phyloP scores from a whole-genome alignment of 176 grass and related monocot species.

The Paspalum notatum region DNA sequence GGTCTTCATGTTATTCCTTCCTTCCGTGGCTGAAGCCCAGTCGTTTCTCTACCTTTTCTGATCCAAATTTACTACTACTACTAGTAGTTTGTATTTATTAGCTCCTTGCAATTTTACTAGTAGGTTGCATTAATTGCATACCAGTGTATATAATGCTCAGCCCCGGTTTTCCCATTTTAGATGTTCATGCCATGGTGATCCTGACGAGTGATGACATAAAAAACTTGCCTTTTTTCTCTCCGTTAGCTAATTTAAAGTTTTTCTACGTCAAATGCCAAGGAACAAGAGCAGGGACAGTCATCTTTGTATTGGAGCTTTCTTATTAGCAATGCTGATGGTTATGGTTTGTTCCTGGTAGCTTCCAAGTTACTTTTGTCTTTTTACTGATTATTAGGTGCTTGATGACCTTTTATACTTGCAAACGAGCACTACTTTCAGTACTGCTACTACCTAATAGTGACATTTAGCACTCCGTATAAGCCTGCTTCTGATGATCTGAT shows the following conservation, averaged over 20 bases:
- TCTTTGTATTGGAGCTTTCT: not conserved
- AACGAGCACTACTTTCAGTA: constrained; percentile 3
- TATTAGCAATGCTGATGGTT: not conserved
- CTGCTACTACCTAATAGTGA: constrained; percentile 10
- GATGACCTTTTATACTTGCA: constrained; percentile 1
- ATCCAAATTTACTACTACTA: constrained; percentile 36
- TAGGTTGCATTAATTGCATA: constrained; percentile 27
- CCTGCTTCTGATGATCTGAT: constrained; percentile 12
- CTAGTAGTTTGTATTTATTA: constrained; percentile 40
- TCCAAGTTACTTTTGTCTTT: constrained; percentile 4
- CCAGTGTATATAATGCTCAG: not conserved
- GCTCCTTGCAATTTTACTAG: constrained; percentile 14
- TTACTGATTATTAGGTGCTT: constrained; percentile 23
- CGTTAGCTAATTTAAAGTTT: not conserved
- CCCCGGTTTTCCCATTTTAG: not conserved
- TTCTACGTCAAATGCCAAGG: not conserved
- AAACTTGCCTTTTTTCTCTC: not conserved
- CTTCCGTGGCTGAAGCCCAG: not conserved
- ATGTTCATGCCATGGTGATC: constrained; percentile 25
- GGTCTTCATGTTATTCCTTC: not conserved
- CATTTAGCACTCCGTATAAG: constrained; percentile 1
- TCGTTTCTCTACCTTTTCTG: not conserved
- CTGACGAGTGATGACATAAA: constrained; percentile 7
- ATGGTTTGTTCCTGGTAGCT: not conserved
- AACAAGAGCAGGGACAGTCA: not conserved